These are phyloP conservation scores for Botryobasidium botryosum DNA, from an alignment of 768 basidiomycete genomes.

Conservation along the genomic window DNA sequence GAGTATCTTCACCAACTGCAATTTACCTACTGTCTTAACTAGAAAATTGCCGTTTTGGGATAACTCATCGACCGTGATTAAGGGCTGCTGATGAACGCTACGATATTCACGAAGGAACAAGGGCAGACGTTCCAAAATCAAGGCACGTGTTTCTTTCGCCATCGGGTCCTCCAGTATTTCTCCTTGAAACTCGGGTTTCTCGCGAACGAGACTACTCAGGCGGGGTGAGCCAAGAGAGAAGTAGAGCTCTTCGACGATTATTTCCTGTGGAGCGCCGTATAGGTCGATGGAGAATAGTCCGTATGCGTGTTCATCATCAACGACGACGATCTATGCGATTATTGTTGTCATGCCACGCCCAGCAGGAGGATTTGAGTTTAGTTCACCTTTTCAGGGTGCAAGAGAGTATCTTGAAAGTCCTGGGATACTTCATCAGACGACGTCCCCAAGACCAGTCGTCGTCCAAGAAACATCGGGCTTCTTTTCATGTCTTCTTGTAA, in stretches of 20 bases:
- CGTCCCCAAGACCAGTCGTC: constrained; percentile 8
- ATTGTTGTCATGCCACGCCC: neutral
- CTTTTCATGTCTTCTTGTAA: no score
- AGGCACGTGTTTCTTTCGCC: constrained; percentile 32
- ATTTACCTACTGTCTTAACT: no score
- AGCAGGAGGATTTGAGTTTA: no score
- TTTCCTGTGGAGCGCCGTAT: constrained; percentile 74
- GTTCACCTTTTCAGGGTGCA: constrained; percentile 32
- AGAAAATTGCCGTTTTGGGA: constrained; percentile 19
- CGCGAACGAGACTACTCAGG: constrained; percentile 55
- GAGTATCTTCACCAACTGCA: constrained; percentile 42
- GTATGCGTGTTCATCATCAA: constrained; percentile 70
- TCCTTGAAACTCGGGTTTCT: constrained; percentile 57
- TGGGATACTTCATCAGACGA: constrained; percentile 41
- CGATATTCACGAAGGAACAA: constrained; percentile 89
- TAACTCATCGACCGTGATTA: constrained; percentile 19
- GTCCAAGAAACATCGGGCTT: constrained; percentile 13
- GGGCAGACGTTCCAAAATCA: constrained; percentile 70
- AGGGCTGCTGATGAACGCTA: constrained; percentile 19
- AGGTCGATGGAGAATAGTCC: constrained; percentile 63
- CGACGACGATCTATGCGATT: constrained; percentile 43
- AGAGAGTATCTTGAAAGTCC: constrained; percentile 64
- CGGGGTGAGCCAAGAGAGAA: constrained; percentile 52
- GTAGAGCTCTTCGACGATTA: constrained; percentile 79
- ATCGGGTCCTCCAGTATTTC: constrained; percentile 32